A percentile compares a stretch with the other conserved stretches of the same genome.
These are phyloP conservation scores for Cochlearia excelsa DNA, from an alignment of 345 rosid species.

Conservation along the genomic window DNA sequence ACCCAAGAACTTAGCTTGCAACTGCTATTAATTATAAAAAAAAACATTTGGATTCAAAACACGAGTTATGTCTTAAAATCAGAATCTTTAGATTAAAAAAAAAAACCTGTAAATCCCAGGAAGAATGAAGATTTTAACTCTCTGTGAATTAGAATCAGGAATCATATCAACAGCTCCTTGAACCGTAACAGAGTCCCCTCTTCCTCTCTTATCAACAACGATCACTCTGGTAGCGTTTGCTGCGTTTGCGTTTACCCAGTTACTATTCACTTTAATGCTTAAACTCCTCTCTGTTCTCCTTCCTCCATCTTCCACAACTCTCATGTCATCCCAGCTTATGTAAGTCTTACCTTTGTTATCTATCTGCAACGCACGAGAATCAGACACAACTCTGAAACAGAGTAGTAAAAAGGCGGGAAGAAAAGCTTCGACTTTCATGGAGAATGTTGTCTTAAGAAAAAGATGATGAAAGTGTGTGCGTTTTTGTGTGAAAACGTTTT, in stretches of 20 bases:
- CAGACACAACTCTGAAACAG: slow-evolving; percentile 15
- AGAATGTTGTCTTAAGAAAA: neutral
- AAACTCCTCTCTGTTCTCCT: neutral
- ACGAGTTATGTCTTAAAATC: slow-evolving; percentile 4
- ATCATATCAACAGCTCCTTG: slow-evolving; percentile 89
- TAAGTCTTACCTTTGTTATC: slow-evolving; percentile 27
- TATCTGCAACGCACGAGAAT: slow-evolving; percentile 23
- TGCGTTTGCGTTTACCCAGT: slow-evolving; percentile 21
- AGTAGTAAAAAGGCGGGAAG: slow-evolving; percentile 23
- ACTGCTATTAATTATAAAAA: slow-evolving; percentile 22
- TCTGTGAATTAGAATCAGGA: slow-evolving; percentile 50
- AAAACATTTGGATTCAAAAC: neutral
- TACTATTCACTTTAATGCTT: slow-evolving; percentile 17
- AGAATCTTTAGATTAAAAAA: no score
- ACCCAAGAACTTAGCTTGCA: slow-evolving; percentile 38
- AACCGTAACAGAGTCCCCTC: slow-evolving; percentile 70
- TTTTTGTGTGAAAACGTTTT: neutral
- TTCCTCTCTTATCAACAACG: slow-evolving; percentile 64
- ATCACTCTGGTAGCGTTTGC: slow-evolving; percentile 47
- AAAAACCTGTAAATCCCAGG: slow-evolving; percentile 84
- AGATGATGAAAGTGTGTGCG: no score
- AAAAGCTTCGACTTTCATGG: slow-evolving; percentile 31
- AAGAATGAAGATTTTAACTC: slow-evolving; percentile 72
- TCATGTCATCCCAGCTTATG: slow-evolving; percentile 83
- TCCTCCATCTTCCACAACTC: slow-evolving; percentile 35